Conservation (phyloP, 176 grass and related monocot genomes). For the Triticum urartu region DNA sequence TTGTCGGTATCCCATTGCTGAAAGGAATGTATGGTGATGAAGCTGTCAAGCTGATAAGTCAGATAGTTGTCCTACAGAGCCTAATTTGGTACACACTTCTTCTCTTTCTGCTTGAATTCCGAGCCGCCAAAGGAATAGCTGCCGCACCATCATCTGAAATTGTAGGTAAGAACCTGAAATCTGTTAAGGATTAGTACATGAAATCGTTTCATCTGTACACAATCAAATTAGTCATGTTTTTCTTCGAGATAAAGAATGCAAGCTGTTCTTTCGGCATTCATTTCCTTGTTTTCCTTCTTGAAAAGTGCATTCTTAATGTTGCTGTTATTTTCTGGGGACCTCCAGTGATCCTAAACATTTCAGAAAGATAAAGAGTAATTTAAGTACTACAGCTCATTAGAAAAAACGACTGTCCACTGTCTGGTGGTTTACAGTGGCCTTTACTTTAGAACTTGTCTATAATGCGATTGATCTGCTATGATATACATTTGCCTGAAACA, state of each 20-base stretch:
- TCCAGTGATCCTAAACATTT: constrained; percentile 2
- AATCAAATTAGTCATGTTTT: constrained; percentile 5
- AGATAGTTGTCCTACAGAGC: constrained; percentile 95
- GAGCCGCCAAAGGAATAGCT: constrained; percentile 45
- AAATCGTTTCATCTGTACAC: constrained; percentile 13
- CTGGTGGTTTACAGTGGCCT: constrained; percentile 1
- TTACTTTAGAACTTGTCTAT: not conserved
- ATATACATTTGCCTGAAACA: constrained; percentile 24
- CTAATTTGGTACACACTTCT: constrained; percentile 83
- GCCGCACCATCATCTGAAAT: constrained; percentile 44
- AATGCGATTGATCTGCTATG: constrained; percentile 1
- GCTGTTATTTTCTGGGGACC: not conserved
- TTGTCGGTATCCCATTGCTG: constrained; percentile 87
- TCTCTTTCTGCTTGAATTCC: constrained; percentile 69
- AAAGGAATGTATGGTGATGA: constrained; percentile 92
- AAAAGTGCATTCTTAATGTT: not conserved
- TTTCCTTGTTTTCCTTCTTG: not conserved
- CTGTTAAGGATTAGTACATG: constrained; percentile 15
- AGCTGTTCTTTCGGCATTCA: not conserved
- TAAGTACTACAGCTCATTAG: not conserved
- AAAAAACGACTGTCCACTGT: not conserved
- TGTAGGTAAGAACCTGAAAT: constrained; percentile 57
- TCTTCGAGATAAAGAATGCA: not conserved
- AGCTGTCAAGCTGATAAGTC: constrained; percentile 69
- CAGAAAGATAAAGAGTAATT: not conserved